phyloP scores from a whole-genome alignment of 208 protist species.

The Naegleria lovaniensis region DNA sequence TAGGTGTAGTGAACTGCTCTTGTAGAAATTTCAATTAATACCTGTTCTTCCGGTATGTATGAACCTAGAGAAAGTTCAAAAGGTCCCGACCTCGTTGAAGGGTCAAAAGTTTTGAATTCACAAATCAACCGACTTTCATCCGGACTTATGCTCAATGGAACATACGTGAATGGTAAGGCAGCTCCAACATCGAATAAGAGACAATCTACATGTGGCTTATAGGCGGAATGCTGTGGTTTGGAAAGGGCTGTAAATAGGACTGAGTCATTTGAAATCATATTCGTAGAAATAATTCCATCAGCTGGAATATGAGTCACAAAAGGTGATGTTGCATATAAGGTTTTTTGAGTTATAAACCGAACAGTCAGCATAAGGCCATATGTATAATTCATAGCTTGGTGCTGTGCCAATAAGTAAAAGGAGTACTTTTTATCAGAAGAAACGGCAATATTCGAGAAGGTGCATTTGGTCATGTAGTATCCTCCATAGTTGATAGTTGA shows the following conservation, averaged over 20 bases:
- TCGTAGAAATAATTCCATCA: not conserved
- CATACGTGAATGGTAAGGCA: not conserved
- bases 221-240: not conserved
- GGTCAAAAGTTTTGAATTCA: not conserved
- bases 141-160: too few relatives aligned
- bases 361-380: too few relatives aligned
- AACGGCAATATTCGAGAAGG: too few relatives aligned
- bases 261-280: not conserved
- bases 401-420: too few relatives aligned
- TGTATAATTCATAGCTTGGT: too few relatives aligned
- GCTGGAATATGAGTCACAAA: not conserved
- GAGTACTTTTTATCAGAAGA: too few relatives aligned
- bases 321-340: not conserved
- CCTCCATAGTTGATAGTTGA: too few relatives aligned
- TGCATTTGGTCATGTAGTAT: too few relatives aligned
- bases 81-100: not conserved
- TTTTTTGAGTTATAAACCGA: not conserved
- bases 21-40: not conserved
- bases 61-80: not conserved
- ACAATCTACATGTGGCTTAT: not conserved
- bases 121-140: not conserved
- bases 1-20: not conserved
- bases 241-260: not conserved
- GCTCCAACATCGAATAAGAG: not conserved
- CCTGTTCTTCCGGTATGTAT: not conserved